Percentiles rank a stretch among this genome's conserved stretches.
phyloP scores from a whole-genome alignment of 805 yeast species.

The Candida silvatica region DNA sequence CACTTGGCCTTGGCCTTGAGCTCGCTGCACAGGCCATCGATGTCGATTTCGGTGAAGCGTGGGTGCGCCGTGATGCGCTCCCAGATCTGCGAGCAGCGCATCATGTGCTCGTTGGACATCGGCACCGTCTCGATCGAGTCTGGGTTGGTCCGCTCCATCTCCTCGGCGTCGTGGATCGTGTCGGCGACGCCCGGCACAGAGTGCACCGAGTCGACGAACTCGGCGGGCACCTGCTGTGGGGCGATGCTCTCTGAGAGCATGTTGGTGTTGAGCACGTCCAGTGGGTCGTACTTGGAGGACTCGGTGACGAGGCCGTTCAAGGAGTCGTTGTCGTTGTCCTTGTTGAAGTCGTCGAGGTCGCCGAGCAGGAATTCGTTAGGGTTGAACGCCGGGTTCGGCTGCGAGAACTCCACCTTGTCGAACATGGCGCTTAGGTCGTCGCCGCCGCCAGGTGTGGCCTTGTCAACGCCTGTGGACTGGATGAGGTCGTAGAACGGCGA shows the following conservation, averaged over 20 bases:
- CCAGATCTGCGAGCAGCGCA: constrained; percentile 91
- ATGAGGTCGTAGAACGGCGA: constrained; percentile 2
- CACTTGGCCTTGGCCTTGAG: constrained; percentile 90
- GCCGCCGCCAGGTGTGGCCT: too few species aligned
- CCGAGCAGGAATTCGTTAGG: constrained; percentile 6
- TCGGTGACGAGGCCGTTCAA: constrained; percentile 37
- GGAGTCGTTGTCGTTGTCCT: constrained; percentile 6
- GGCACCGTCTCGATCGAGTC: constrained; percentile 60
- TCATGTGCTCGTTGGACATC: constrained; percentile 46
- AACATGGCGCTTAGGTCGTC: background rate
- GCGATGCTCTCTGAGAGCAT: constrained; percentile 2
- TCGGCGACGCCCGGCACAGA: constrained; percentile 19
- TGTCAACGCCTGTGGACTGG: background rate
- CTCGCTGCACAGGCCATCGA: constrained; percentile 88
- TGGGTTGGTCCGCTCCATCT: constrained; percentile 25
- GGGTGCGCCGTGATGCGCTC: constrained; percentile 94
- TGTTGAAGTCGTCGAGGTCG: constrained; percentile 5
- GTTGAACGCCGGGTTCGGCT: constrained; percentile 9
- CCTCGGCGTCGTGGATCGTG: constrained; percentile 16
- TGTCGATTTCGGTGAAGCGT: constrained; percentile 84
- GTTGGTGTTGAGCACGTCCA: background rate
- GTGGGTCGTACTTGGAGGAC: constrained; percentile 49
- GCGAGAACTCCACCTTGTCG: background rate
- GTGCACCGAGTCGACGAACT: background rate
- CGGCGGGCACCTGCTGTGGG: background rate